These are phyloP conservation scores for Fusarium oligoseptatum DNA, from an alignment of 2,329 filamentous ascomycete species.

Conservation along the genomic window DNA sequence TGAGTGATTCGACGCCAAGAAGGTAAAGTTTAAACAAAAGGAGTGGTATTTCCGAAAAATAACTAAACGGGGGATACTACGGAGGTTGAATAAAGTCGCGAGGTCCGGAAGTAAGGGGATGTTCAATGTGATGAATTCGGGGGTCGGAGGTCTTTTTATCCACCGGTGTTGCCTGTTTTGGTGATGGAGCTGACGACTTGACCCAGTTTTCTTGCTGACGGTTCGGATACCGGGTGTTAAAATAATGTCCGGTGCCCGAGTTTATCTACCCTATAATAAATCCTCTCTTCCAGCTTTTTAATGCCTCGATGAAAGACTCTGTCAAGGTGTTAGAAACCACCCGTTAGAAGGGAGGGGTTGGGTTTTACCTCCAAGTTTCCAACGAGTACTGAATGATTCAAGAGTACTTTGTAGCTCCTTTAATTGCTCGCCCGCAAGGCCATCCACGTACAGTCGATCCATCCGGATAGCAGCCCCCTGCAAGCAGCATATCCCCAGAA, in stretches of 20 bases:
- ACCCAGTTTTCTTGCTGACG: neutral
- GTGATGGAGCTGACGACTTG: neutral
- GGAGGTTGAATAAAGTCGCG: neutral
- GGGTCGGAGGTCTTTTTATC: slow-evolving; percentile 22
- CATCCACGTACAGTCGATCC: neutral
- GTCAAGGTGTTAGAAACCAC: neutral
- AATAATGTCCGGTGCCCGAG: neutral
- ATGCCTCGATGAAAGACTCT: neutral
- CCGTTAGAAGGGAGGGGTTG: no score
- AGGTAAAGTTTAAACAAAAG: neutral
- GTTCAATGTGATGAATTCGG: slow-evolving; percentile 32
- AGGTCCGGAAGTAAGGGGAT: slow-evolving; percentile 21
- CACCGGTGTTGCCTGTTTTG: slow-evolving; percentile 11
- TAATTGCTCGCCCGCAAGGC: neutral
- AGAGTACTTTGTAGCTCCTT: neutral
- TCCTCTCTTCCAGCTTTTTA: neutral
- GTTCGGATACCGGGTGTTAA: slow-evolving; percentile 7
- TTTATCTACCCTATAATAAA: neutral
- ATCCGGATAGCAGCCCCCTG: neutral
- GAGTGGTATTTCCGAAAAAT: slow-evolving; percentile 1
- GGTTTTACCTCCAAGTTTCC: neutral
- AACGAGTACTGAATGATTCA: neutral
- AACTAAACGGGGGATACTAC: neutral
- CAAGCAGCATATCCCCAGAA: neutral
- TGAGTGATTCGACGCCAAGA: neutral